Percentiles rank a stretch among this genome's conserved stretches.
These are phyloP conservation scores for Erodium chrysanthum DNA, from an alignment of 441 rosid genomes.

Conservation along the genomic window DNA sequence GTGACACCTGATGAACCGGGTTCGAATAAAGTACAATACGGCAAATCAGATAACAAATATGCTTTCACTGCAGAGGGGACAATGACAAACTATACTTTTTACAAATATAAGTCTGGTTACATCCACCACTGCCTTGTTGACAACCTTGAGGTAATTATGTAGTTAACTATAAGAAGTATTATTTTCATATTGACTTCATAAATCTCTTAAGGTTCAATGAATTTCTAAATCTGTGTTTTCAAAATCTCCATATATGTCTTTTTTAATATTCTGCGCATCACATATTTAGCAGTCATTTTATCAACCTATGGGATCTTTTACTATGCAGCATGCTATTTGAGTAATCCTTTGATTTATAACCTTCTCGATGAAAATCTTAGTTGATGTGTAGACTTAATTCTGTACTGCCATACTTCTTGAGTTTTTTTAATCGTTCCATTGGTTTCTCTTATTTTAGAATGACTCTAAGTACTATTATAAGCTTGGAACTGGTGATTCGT, in stretches of 20 bases:
- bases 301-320: background rate
- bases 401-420: conserved; percentile 3
- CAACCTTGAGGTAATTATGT: conserved; percentile 63
- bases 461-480: conserved; percentile 57
- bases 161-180: background rate
- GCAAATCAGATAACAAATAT: conserved; percentile 35
- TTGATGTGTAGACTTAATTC: background rate
- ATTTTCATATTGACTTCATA: conserved; percentile 5
- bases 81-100: conserved; percentile 56
- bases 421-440: conserved; percentile 3
- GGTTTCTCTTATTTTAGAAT: conserved; percentile 29
- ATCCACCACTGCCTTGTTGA: conserved; percentile 70
- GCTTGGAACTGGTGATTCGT: conserved; percentile 42
- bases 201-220: conserved; percentile 11
- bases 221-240: background rate
- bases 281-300: background rate
- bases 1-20: conserved; percentile 73
- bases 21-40: conserved; percentile 50
- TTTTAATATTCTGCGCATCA: background rate
- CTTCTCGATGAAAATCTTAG: no score
- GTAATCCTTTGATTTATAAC: no score
- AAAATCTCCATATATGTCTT: background rate
- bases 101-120: conserved; percentile 71
- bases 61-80: conserved; percentile 55
- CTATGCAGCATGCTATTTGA: background rate